Percentiles rank a stretch among this genome's conserved stretches.
phyloP scores from a whole-genome alignment of 2,329 filamentous ascomycete species.

The Stachybotrys elegans region DNA sequence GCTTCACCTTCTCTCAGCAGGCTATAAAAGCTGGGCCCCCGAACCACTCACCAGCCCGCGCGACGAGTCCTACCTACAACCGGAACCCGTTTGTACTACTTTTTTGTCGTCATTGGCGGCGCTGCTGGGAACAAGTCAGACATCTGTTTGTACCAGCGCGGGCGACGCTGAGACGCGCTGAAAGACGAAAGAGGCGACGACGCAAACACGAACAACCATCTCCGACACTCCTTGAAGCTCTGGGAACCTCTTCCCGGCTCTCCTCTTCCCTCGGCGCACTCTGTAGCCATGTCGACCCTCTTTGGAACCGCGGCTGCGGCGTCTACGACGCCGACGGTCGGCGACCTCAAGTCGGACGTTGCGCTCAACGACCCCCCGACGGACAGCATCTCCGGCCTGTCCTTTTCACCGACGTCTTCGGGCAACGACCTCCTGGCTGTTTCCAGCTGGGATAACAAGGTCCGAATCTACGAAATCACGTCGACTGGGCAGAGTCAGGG shows the following conservation, averaged over 20 bases:
- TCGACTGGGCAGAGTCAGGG: constrained; percentile 73
- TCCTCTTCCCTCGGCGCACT: constrained; percentile 3
- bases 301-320: constrained; percentile 49
- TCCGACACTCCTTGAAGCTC: not conserved
- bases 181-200: no score
- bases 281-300: constrained; percentile 55
- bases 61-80: no score
- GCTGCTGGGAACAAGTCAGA: no score
- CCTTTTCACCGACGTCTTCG: constrained; percentile 64
- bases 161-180: no score
- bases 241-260: not conserved
- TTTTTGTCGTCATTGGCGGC: no score
- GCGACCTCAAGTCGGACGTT: constrained; percentile 88
- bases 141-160: no score
- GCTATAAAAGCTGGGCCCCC: no score
- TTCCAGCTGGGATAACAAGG: constrained; percentile 95
- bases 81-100: no score
- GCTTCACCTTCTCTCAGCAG: no score
- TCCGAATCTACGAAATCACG: constrained; percentile 92
- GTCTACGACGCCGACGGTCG: constrained; percentile 65
- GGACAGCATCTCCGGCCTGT: constrained; percentile 83
- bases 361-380: constrained; percentile 72
- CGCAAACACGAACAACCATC: not conserved
- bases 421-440: constrained; percentile 75
- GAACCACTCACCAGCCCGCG: no score